These are phyloP conservation scores for Coniochaeta sp. DNA, from an alignment of 2,329 filamentous ascomycete genomes.

Conservation along the genomic window DNA sequence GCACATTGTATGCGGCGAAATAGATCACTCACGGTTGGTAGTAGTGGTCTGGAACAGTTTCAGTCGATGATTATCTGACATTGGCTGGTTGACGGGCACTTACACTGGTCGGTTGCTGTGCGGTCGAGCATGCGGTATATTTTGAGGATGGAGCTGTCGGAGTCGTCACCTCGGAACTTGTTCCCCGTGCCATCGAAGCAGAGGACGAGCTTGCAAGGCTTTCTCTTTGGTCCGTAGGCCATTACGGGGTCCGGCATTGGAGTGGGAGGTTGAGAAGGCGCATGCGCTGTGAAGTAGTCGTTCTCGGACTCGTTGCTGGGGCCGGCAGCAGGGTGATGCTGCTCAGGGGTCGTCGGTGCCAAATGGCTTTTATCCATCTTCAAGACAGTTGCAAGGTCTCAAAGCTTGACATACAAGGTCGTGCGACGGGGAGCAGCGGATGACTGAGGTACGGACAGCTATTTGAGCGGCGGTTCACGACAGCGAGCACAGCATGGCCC, in stretches of 20 bases:
- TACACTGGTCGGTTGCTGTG: constrained; percentile 52
- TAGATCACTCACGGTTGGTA: constrained; percentile 40
- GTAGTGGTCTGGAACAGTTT: constrained; percentile 38
- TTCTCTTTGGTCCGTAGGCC: constrained; percentile 7
- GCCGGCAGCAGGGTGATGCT: not conserved
- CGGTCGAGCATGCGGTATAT: constrained; percentile 65
- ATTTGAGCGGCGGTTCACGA: not conserved
- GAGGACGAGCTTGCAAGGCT: constrained; percentile 43
- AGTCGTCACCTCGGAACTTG: constrained; percentile 56
- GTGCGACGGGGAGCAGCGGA: no score
- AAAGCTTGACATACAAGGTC: not conserved
- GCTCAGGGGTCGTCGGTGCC: not conserved
- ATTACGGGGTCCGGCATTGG: constrained; percentile 1
- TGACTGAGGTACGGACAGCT: not conserved
- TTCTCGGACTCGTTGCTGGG: not conserved
- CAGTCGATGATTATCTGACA: constrained; percentile 2
- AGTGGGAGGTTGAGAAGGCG: constrained; percentile 11
- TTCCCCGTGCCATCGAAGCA: constrained; percentile 61
- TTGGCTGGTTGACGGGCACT: constrained; percentile 9
- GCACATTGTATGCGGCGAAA: not conserved
- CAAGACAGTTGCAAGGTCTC: not conserved
- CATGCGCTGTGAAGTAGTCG: constrained; percentile 10
- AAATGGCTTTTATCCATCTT: constrained; percentile 17
- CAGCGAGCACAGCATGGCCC: not conserved
- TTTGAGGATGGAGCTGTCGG: constrained; percentile 61